Evolutionary conservation across 1,284 basidiomycete species (phyloP), one percentile per base, ranked within the genome.

Genomic region (Fomitopsis schrenkii): DNA sequence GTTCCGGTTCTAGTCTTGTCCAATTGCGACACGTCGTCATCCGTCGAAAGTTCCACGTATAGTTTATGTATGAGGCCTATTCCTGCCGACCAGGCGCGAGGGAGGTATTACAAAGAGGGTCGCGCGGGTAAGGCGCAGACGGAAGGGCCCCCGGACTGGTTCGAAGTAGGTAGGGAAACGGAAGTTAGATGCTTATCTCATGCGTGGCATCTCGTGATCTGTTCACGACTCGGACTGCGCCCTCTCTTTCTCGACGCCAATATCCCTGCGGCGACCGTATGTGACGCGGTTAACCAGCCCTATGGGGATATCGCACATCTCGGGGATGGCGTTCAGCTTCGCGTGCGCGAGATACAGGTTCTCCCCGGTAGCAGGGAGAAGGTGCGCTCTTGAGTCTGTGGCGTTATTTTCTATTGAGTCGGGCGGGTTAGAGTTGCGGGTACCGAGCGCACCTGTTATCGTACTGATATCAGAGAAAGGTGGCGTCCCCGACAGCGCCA

Each of bases 281-380:
- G 72, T 60, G 55, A 75, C 74, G 59, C 89, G 85, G 69, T 93
- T 94, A 22, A 93, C 90, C 52, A 93, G 70, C 48, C 89, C 88
- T 63, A 94, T 87, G 2, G 93, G 93, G 65, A 94, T 83, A 74
- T 95, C 93, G 70, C 91, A 89, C 30, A 89, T 76, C 65, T 87
- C 84, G 7, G 89, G 86, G 19, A 84, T 79, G 19, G 81, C 76
- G 59, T 78, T 72, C 5, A 77, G 71, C 44, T 78, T 72, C 12
- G 79, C 79, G 52, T 82, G 77, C 17, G 71, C 75, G 56, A 82
- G 67, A 68, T 86, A 89, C 22, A 82, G 79, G 71, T 83, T 80
- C 44, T 70, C 69, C 1, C 59, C 62, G 33, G 63, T 59, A 14
- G 67, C 58, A 15, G 71, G 69, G 7, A 84, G 84, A 60, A 83